Conservation (phyloP, 2,329 filamentous ascomycete genomes). For the Phyllosticta citribraziliensis region DNA sequence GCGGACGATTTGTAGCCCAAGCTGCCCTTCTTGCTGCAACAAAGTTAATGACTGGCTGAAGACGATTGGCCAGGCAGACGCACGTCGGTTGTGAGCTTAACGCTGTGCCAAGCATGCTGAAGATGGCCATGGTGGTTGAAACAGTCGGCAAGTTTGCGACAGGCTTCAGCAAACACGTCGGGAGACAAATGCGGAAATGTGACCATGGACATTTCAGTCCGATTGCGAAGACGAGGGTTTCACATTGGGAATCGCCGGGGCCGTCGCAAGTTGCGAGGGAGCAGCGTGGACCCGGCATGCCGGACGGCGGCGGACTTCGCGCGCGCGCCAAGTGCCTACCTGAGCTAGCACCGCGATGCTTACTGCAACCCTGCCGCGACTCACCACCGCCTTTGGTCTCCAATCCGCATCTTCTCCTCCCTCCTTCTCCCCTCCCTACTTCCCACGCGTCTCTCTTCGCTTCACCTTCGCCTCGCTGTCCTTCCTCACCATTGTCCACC, state of each 20-base stretch:
- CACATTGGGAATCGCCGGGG: not conserved
- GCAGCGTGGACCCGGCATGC: not conserved
- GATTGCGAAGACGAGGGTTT: not conserved
- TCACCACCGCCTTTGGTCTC: not conserved
- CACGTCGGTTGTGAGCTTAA: conserved; percentile 4
- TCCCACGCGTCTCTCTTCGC: not conserved
- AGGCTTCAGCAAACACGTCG: conserved; percentile 22
- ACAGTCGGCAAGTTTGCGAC: conserved; percentile 13
- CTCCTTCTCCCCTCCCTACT: not conserved
- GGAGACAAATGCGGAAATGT: conserved; percentile 21
- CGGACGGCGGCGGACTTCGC: not conserved
- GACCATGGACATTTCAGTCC: not conserved
- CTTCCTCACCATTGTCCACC: not conserved
- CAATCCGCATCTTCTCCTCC: not conserved
- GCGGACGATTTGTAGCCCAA: conserved; percentile 4
- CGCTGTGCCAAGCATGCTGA: conserved; percentile 19
- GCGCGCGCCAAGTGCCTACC: not conserved
- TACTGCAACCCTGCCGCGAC: not conserved
- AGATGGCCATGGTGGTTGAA: conserved; percentile 13
- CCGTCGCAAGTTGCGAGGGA: not conserved
- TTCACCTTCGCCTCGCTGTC: conserved; percentile 1
- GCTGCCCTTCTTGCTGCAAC: not conserved
- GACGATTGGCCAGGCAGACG: not conserved
- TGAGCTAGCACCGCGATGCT: not conserved
- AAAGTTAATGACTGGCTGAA: not conserved